Percentiles rank a stretch among this genome's conserved stretches.
Conservation (phyloP, 2,329 filamentous ascomycete species). For the Diaporthe longicolla region DNA sequence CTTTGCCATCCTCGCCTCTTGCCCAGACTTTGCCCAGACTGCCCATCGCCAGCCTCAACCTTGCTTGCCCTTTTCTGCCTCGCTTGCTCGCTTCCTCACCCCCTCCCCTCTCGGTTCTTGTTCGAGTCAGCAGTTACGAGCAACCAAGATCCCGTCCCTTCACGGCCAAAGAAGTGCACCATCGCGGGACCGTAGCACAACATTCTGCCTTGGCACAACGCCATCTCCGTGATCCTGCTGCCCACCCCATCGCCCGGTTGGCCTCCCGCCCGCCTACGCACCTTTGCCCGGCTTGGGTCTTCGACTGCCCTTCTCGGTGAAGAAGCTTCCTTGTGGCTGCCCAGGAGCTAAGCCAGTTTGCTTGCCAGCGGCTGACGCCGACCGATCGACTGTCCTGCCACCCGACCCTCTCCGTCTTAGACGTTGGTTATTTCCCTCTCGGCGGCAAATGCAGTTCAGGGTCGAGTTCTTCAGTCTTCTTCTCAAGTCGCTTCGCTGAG, state of each 20-base stretch:
- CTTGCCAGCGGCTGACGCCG: background rate
- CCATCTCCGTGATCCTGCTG: constrained; percentile 27
- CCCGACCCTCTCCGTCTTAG: background rate
- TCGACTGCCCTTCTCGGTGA: constrained; percentile 27
- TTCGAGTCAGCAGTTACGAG: constrained; percentile 20
- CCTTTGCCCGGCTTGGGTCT: constrained; percentile 22
- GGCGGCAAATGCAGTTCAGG: constrained; percentile 47
- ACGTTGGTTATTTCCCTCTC: background rate
- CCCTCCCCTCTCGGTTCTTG: background rate
- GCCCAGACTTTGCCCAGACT: constrained; percentile 29
- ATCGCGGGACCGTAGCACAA: constrained; percentile 13
- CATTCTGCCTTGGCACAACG: constrained; percentile 22
- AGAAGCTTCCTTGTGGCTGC: constrained; percentile 8
- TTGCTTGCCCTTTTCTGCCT: constrained; percentile 14
- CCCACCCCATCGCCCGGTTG: background rate
- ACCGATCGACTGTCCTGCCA: background rate
- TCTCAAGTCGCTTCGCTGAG: constrained; percentile 46
- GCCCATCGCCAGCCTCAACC: constrained; percentile 29
- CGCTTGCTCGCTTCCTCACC: no score
- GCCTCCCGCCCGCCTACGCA: no score
- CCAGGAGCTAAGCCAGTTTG: constrained; percentile 25
- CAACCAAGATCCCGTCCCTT: no score
- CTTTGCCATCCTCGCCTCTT: constrained; percentile 14
- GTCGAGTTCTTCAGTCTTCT: constrained; percentile 51
- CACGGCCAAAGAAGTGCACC: background rate